Conservation (phyloP, 78 protist genomes). For the Dictyostelium capitatum region DNA sequence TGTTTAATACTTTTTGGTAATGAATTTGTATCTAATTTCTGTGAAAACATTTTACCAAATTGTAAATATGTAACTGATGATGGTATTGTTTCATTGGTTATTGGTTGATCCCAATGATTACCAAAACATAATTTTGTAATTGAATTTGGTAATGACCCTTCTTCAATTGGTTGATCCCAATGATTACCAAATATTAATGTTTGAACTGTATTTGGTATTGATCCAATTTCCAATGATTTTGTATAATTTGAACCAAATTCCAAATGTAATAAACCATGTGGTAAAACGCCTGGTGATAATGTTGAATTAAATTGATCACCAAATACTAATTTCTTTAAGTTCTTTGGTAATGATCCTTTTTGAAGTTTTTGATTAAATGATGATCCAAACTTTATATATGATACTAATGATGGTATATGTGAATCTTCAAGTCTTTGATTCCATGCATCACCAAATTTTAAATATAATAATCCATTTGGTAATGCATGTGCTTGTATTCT, state of each 20-base stretch:
- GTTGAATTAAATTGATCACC: slow-evolving; percentile 5
- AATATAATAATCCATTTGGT: not conserved
- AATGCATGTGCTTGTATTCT: not conserved
- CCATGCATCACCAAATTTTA: not conserved
- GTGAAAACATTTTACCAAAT: slow-evolving; percentile 22
- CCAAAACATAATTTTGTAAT: slow-evolving; percentile 17
- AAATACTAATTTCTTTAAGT: not conserved
- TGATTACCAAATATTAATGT: not conserved
- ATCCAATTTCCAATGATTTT: not conserved
- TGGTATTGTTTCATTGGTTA: not conserved
- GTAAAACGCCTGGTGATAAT: not conserved
- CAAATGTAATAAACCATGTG: not conserved
- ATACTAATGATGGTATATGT: not conserved
- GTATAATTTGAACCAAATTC: slow-evolving; percentile 16
- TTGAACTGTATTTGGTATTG: not conserved
- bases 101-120: not conserved
- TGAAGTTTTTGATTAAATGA: not conserved
- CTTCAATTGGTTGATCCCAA: not conserved
- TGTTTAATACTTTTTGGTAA: not conserved
- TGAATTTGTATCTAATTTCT: not conserved
- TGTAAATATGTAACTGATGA: not conserved
- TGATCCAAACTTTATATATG: not conserved
- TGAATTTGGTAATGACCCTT: not conserved
- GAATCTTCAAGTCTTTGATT: slow-evolving; percentile 21
- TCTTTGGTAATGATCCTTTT: slow-evolving; percentile 3